Percentiles rank a stretch among this genome's conserved stretches.
phyloP scores from a whole-genome alignment of 208 protist species.

The Wallacemonas sp. region DNA sequence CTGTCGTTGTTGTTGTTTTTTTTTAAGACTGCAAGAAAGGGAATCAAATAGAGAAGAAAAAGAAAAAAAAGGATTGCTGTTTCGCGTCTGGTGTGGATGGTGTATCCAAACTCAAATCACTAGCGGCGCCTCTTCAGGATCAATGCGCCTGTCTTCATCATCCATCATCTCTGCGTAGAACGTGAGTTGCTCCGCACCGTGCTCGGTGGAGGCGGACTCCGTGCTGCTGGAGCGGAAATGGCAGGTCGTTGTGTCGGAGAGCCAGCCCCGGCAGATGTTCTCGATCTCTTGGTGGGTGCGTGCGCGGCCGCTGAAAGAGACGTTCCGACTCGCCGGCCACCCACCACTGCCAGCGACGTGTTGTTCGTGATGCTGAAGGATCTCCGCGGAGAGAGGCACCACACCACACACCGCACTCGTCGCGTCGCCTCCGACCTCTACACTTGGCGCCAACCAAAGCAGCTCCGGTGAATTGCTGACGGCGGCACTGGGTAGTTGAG shows the following conservation, averaged over 20 bases:
- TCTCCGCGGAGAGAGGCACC: background rate
- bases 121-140: conserved; percentile 1
- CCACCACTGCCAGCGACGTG: background rate
- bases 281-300: conserved; percentile 5
- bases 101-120: background rate
- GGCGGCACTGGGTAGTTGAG: background rate
- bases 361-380: conserved; percentile 7
- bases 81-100: background rate
- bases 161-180: conserved; percentile 5
- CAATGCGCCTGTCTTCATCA: background rate
- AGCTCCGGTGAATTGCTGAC: background rate
- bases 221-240: conserved; percentile 5
- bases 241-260: conserved; percentile 1
- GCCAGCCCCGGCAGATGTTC: conserved; percentile 8
- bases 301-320: conserved; percentile 1
- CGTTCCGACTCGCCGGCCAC: no score
- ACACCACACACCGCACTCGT: background rate
- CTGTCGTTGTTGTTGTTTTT: background rate
- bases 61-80: background rate
- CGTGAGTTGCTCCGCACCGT: background rate
- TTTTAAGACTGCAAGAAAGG: no score
- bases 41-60: conserved; percentile 8
- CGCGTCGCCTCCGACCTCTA: background rate
- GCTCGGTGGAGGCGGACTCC: background rate
- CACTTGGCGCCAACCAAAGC: background rate